These are phyloP conservation scores for Cercospora zeae-maydis DNA, from an alignment of 2,329 filamentous ascomycete genomes.

Conservation along the genomic window DNA sequence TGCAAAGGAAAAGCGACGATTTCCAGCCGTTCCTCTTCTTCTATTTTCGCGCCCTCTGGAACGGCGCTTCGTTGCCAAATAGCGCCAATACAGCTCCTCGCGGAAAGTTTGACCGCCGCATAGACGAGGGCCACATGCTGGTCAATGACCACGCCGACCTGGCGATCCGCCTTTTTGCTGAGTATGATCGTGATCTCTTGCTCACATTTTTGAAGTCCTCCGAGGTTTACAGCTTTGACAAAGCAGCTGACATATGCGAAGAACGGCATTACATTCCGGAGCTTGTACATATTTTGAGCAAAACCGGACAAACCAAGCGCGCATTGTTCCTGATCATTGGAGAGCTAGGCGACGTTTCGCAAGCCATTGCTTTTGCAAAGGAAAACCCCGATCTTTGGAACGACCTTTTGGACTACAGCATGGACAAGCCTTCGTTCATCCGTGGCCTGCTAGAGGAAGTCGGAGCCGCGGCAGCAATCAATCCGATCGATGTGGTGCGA, in stretches of 20 bases:
- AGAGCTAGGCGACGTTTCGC: slow-evolving; percentile 82
- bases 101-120: slow-evolving; percentile 26
- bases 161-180: slow-evolving; percentile 79
- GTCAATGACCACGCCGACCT: slow-evolving; percentile 82
- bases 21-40: slow-evolving; percentile 80
- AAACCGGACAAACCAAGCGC: slow-evolving; percentile 88
- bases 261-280: slow-evolving; percentile 77
- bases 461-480: slow-evolving; percentile 70
- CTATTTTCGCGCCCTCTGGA: slow-evolving; percentile 85
- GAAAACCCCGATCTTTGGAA: slow-evolving; percentile 92
- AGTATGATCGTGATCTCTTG: slow-evolving; percentile 73
- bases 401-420: slow-evolving; percentile 88
- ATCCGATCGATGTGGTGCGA: slow-evolving; percentile 84
- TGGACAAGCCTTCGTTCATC: slow-evolving; percentile 97
- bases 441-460: slow-evolving; percentile 88
- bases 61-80: slow-evolving; percentile 25
- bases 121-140: slow-evolving; percentile 60
- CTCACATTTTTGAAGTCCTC: slow-evolving; percentile 88
- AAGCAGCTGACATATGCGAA: slow-evolving; percentile 74
- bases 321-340: slow-evolving; percentile 92
- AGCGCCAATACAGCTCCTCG: slow-evolving; percentile 23
- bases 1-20: slow-evolving; percentile 58
- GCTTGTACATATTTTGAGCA: slow-evolving; percentile 91
- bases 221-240: slow-evolving; percentile 76
- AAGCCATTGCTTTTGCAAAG: slow-evolving; percentile 92